Evolutionary conservation across 2,329 filamentous ascomycete genomes (phyloP), one percentile per base, ranked within the genome.

Genomic region (Huntiella bhutanensis): DNA sequence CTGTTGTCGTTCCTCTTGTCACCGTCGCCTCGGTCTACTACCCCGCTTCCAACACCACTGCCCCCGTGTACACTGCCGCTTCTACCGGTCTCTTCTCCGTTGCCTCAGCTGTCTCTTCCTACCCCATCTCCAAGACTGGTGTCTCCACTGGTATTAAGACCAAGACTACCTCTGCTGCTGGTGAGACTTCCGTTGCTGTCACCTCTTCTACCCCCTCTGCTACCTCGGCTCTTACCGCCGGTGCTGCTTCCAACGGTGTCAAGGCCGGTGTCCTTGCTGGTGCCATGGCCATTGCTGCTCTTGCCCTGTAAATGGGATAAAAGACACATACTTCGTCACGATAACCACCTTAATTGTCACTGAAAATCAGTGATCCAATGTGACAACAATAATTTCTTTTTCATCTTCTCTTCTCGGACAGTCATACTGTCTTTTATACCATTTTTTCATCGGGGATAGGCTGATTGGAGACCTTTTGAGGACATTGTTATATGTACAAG

Each of bases 371-470:
- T 28, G 22, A 28, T 28, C 19, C 13, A 33, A 8, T 33, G 33
- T 40, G 22, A 16, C 6, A 33, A 37, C 17, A 19, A 12, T 12
- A 4, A 5, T 46, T 19, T 19, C 33, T 37, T 47, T 39, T 33
- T 39, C 6, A 37, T 46, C 39, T 49, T 40, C 39, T 28, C 11
- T 45, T 49, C 43, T 43, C 45, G 41, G 17, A 15, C 33, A 11
- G 13, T 19, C 17, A 10, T 28, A 8, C 19, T 17, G 35, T 22
- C 42, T 28, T 40, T 49, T 49, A 49, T 49, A 49, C 47, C 47
- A 46, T 44, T 49, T 49, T 49, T 49, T 49, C 47, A 35, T 43
- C 15, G 47, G 47, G 47, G 47, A 49, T 49, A 43, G 47, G 47
- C 16, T 46, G 47, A 43, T 49, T 49, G 47, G 43, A 22, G 47